These are phyloP conservation scores for Murraya koenigii DNA, from an alignment of 345 rosid species.

Conservation along the genomic window DNA sequence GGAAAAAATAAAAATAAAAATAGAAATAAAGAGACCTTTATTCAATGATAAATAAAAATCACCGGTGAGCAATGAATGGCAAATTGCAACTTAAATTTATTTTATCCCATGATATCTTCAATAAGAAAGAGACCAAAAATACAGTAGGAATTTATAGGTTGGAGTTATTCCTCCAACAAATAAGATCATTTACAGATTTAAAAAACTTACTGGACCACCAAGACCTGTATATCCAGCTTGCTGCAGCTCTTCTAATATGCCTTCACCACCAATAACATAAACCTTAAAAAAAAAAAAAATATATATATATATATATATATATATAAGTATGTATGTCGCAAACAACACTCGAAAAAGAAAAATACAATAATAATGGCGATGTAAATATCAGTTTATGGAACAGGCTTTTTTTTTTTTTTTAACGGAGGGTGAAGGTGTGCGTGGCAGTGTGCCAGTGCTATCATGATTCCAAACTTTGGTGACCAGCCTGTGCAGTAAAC, in stretches of 20 bases:
- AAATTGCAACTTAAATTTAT: neutral
- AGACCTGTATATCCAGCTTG: conserved; percentile 72
- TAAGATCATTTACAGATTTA: neutral
- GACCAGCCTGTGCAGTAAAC: neutral
- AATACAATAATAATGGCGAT: no score
- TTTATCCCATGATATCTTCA: neutral
- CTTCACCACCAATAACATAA: conserved; percentile 86
- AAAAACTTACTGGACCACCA: conserved; percentile 80
- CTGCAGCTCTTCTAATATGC: conserved; percentile 68
- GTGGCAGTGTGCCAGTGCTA: neutral
- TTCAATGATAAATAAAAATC: neutral
- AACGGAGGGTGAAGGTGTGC: no score
- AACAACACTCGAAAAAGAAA: neutral
- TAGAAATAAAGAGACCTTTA: no score
- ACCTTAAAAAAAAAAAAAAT: conserved; percentile 39
- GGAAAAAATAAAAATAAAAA: neutral
- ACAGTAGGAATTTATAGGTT: neutral
- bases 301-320: no score
- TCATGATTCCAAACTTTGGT: neutral
- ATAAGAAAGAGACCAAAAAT: neutral
- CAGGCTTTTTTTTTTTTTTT: no score
- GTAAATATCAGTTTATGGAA: neutral
- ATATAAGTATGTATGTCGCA: neutral
- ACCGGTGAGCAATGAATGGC: neutral
- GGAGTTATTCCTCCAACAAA: neutral